A percentile compares a stretch with the other conserved stretches of the same genome.
Conservation (phyloP, 2,329 filamentous ascomycete species). For the Phoma sp. region DNA sequence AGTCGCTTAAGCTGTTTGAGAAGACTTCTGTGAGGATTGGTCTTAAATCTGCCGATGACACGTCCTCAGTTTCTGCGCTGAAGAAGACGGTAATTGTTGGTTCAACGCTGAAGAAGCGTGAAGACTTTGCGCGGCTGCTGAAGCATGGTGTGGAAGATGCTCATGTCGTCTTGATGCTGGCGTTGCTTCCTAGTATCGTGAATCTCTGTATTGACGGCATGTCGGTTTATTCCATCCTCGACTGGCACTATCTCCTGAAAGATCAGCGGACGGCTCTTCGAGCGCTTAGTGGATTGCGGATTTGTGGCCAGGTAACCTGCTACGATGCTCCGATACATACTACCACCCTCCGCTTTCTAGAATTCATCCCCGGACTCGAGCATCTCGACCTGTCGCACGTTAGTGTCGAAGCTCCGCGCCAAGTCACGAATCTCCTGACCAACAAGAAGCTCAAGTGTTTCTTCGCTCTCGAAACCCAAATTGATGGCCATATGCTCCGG, state of each 20-base stretch:
- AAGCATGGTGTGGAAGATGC: constrained; percentile 1
- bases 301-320: too few relatives aligned
- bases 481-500: too few relatives aligned
- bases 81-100: background rate
- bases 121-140: background rate
- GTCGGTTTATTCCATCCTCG: background rate
- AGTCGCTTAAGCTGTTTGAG: background rate
- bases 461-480: too few relatives aligned
- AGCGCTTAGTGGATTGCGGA: too few relatives aligned
- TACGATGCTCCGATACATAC: too few relatives aligned
- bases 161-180: background rate
- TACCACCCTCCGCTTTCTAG: too few relatives aligned
- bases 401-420: too few relatives aligned
- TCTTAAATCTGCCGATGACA: background rate
- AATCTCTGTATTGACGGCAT: background rate
- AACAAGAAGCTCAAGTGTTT: too few relatives aligned
- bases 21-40: background rate
- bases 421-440: too few relatives aligned
- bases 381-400: too few relatives aligned
- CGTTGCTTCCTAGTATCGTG: background rate
- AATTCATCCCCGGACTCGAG: too few relatives aligned
- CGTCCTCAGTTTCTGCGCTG: background rate
- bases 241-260: background rate
- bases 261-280: too few relatives aligned
- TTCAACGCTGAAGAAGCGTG: background rate